Conservation (phyloP, 1,284 basidiomycete genomes). For the Schizophyllum amplum region DNA sequence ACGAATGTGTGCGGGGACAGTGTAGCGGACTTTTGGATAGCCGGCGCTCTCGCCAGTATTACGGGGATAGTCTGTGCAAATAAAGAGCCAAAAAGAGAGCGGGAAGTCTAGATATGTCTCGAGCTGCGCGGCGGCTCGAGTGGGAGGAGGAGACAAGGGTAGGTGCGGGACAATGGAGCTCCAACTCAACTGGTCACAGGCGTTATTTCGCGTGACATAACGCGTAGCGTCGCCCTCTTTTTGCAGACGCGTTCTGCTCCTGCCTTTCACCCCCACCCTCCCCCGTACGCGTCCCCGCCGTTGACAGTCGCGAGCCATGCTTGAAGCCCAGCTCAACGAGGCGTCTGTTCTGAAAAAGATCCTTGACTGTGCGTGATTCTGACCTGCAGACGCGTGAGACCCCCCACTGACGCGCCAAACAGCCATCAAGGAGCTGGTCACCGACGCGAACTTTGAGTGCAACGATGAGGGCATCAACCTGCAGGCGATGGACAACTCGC, state of each 20-base stretch:
- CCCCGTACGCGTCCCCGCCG: constrained; percentile 1
- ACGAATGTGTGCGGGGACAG: constrained; percentile 2
- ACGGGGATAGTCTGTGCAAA: not conserved
- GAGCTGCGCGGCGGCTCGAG: not conserved
- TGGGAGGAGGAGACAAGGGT: not conserved
- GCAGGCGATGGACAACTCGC: constrained; percentile 99
- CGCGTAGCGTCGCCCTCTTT: constrained; percentile 5
- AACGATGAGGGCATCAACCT: constrained; percentile 91
- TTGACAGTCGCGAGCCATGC: constrained; percentile 43
- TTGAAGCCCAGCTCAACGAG: constrained; percentile 84
- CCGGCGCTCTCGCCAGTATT: not conserved
- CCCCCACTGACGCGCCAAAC: constrained; percentile 2
- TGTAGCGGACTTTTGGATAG: not conserved
- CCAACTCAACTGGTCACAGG: not conserved
- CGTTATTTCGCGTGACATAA: not conserved
- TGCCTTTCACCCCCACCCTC: constrained; percentile 12
- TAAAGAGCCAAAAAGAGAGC: not conserved
- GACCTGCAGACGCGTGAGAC: constrained; percentile 9
- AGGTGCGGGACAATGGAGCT: not conserved
- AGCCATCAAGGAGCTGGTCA: constrained; percentile 98
- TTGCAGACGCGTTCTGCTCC: constrained; percentile 8
- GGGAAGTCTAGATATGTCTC: not conserved
- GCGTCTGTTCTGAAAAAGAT: constrained; percentile 82
- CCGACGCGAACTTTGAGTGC: constrained; percentile 98
- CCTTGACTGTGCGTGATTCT: constrained; percentile 62